Evolutionary conservation across 1,284 basidiomycete species (phyloP), one percentile per base, ranked within the genome.

Genomic region (Wolfiporia cocos): DNA sequence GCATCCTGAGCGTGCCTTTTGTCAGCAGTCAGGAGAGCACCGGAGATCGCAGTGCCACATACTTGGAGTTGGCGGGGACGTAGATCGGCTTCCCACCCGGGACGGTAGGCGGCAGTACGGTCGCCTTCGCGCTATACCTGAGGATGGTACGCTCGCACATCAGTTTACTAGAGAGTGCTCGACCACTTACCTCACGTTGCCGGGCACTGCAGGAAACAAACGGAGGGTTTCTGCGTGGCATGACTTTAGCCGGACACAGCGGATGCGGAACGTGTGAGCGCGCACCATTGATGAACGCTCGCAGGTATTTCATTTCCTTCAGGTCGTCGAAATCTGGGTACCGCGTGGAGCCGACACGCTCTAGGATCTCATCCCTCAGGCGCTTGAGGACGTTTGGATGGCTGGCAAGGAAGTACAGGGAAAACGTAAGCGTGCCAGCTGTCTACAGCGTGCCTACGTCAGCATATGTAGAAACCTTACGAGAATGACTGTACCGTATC

Each of bases 251-350:
- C 6, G 30, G 4, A 58, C 69, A 54, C 62, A 78, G 69, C 2
- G 81, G 78, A 9, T 76, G 63, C 4, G 81, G 80, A 55, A 75
- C 81, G 15, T 84, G 58, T 14, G 79, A 66, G 41, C 81, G 58
- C 0, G 74, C 76, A 58, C 83, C 78, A 43, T 70, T 70, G 45
- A 70, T 63, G 12, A 69, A 58, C 1, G 68, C 68, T 5, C 67
- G 57, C 15, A 69, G 44, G 44, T 66, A 71, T 44, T 65, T 67
- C 61, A 70, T 67, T n/a, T 61, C 56, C 15, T 62, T 55, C 22
- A 71, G 50, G 31, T 67, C 61, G 10, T 70, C 66, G 44, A 60
- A 64, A 0, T 61, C 59, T 2, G 70, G 68, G 14, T 54, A 44
- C 2, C 56, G 49, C 0, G 47, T 51, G 2, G 58, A 45, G 1